These are phyloP conservation scores for Pelargonium citronellum DNA, from an alignment of 441 rosid genomes.

Conservation along the genomic window DNA sequence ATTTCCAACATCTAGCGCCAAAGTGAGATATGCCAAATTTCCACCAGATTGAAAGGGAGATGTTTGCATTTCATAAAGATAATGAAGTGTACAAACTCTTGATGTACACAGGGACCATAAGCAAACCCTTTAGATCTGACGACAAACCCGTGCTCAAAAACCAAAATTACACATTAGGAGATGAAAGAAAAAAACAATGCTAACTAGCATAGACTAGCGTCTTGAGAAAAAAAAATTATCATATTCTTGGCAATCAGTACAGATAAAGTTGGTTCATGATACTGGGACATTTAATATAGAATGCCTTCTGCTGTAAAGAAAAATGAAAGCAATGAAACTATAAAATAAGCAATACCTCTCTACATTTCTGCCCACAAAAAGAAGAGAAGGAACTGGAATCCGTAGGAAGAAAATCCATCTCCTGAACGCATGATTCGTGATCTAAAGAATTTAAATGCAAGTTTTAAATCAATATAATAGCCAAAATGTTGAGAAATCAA, in stretches of 20 bases:
- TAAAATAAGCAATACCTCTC: slow-evolving; percentile 48
- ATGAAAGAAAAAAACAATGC: not conserved
- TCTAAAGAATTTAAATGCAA: slow-evolving; percentile 36
- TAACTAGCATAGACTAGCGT: not conserved
- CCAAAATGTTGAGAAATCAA: slow-evolving; percentile 6
- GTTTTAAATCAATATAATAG: slow-evolving; percentile 20
- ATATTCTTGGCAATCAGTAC: not conserved
- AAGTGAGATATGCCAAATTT: too few relatives aligned
- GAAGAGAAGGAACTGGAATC: slow-evolving; percentile 36
- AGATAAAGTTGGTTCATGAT: too few relatives aligned
- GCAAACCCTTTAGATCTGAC: too few relatives aligned
- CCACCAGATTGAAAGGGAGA: too few relatives aligned
- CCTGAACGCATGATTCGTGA: slow-evolving; percentile 62
- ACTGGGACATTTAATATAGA: not conserved
- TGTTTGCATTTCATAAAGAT: too few relatives aligned
- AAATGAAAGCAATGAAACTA: not conserved
- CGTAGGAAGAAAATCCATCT: slow-evolving; percentile 35
- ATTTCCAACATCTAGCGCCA: too few relatives aligned
- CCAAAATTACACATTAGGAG: not conserved
- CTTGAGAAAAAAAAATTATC: not conserved
- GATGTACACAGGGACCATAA: too few relatives aligned
- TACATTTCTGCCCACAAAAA: slow-evolving; percentile 70
- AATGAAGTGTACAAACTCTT: too few relatives aligned
- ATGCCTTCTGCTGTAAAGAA: not conserved
- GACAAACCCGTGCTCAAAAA: not conserved